Conservation (phyloP, 2,329 filamentous ascomycete species). For the Colletotrichum liaoningense region DNA sequence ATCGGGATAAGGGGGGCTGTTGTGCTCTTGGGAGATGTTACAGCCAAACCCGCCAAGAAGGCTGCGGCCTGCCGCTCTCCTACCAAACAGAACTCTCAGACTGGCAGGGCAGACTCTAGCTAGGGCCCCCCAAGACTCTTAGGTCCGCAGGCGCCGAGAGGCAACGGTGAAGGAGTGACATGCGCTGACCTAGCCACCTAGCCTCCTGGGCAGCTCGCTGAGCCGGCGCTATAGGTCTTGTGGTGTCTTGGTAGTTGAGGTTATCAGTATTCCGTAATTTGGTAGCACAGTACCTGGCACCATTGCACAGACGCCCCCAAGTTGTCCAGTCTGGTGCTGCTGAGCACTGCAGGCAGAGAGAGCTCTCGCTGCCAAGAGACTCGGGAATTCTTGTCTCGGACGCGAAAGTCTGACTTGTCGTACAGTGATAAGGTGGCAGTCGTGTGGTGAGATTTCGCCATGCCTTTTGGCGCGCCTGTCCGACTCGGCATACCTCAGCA, state of each 20-base stretch:
- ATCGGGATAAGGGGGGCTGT: neutral
- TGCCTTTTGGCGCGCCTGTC: constrained; percentile 13
- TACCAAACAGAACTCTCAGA: neutral
- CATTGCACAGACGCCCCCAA: neutral
- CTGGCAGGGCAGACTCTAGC: neutral
- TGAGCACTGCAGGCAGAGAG: neutral
- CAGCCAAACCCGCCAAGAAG: constrained; percentile 13
- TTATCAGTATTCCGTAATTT: neutral
- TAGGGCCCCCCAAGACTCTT: neutral
- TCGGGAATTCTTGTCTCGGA: constrained; percentile 8
- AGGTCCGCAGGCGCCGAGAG: neutral
- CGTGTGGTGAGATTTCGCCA: neutral
- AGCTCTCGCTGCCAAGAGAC: neutral
- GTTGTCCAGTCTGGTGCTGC: too few relatives aligned
- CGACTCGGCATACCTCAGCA: constrained; percentile 20
- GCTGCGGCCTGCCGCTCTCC: neutral
- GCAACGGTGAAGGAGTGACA: neutral
- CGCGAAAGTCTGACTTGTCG: neutral
- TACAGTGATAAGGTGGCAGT: neutral
- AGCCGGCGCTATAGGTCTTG: neutral
- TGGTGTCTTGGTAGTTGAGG: neutral
- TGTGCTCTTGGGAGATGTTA: neutral
- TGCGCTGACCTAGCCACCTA: neutral
- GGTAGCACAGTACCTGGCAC: too few relatives aligned
- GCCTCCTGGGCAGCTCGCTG: neutral